Conservation (phyloP, 2,329 filamentous ascomycete genomes). For the Monilinia fructigena region DNA sequence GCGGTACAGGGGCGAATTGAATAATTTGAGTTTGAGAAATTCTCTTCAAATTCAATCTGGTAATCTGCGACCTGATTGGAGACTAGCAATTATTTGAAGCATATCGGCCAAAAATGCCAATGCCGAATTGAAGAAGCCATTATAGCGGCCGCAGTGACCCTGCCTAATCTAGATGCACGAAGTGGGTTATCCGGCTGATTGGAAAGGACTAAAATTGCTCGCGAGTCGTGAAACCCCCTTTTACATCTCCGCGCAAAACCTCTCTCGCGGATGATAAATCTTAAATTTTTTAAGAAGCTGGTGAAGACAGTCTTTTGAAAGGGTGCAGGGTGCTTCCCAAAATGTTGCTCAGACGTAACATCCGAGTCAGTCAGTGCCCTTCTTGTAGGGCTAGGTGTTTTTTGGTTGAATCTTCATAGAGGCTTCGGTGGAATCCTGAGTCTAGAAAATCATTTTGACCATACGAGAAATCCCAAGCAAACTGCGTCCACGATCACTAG, state of each 20-base stretch:
- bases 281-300: not conserved
- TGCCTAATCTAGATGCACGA: not conserved
- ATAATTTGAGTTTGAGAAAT: constrained; percentile 9
- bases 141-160: constrained; percentile 16
- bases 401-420: constrained; percentile 1
- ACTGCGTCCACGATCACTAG: not conserved
- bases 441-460: not conserved
- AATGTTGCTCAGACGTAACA: constrained; percentile 10
- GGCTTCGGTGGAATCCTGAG: not conserved
- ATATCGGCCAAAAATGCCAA: not conserved
- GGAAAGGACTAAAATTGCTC: not conserved
- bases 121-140: not conserved
- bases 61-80: constrained; percentile 5
- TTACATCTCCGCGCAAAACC: constrained; percentile 8
- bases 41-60: not conserved
- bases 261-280: not conserved
- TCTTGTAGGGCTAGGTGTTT: not conserved
- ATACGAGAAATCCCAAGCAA: not conserved
- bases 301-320: constrained; percentile 3
- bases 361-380: constrained; percentile 1
- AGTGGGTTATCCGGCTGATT: constrained; percentile 1
- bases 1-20: not conserved
- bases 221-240: not conserved
- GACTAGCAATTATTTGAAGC: not conserved
- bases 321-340: not conserved